Base-by-base conservation (phyloP, 2,329 filamentous ascomycete species). In the Dendrostoma leiphaemia region DNA sequence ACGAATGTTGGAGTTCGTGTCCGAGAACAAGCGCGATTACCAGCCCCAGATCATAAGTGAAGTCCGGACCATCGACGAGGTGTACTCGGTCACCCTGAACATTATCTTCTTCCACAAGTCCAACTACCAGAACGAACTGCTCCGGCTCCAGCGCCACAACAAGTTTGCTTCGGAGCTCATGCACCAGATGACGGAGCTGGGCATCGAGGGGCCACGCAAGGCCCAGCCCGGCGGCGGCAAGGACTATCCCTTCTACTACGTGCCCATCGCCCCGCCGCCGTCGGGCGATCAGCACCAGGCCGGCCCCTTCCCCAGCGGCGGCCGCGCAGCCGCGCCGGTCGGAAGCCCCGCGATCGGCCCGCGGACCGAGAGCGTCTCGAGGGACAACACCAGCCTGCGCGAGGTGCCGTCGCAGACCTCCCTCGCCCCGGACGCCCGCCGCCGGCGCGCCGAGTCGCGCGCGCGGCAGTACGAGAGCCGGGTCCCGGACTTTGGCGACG, bases 21-120 rank as follows among this genome's bases (percentile, higher is more conserved):
- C 82, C 34, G 80, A 81, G 8, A 90, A 97, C 73, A 95, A 96
- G 74, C 88, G 93, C 53, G 93, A 97, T 60, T 71, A 71, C 40
- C 69, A 74, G 2, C 78, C 79, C 0, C 67, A 73, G 1, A 78
- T 87, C 15, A 78, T 84, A 4, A 80, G 86, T 40, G 84, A 87
- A 66, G 79, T 97, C 62, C 84, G 83, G 23, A 84, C 85, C 8
- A 85, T 97, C 48, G 84, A 86, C 23, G 87, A 96, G 63, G 90
- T 91, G 32, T 90, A 93, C 67, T 89, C 88, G 6, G 86, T 96
- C 65, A 91, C 86, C 4, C 81, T 97, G 65, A 97, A 96, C 70
- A 85, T 97, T 53, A 86, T 97, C 65, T 96, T 96, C 77, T 97
- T 97, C 77, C 96, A 97, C 81, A 97, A 97, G 71, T 91, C 88